Base-by-base conservation (phyloP, 768 basidiomycete species). In the Megacollybia marginata region DNA sequence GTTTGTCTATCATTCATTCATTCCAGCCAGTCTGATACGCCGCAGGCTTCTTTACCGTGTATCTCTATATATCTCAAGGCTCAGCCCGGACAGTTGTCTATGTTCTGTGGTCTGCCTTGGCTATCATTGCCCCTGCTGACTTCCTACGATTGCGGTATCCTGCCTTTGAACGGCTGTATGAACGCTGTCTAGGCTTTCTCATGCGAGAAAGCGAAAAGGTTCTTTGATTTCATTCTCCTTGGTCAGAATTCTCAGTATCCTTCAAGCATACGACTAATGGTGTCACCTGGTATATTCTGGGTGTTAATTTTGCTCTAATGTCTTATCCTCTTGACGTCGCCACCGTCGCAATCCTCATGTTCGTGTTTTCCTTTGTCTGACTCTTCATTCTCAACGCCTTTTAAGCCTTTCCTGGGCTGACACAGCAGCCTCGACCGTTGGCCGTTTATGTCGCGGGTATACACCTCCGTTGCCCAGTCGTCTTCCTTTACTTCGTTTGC, bases 401-500 rank as follows among this genome's bases (percentile, higher is more conserved):
- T 34, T 42, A 58, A 95, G 92, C 53, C 81, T 96, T 44, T 92
- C 92, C 32, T 96, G 93, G 93, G 92, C 91, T 0, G 93, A 96
- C 65, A 95, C 93, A 1, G 83, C 92, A 15, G 93, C 93, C 5
- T 95, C 93, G 9, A 94, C 90, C 11, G 71, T 95, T 55, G 93
- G 93, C 42, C 82, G 93, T n/a, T 70, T 91, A 33, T 91, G 79
- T 63, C 90, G 91, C 36, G 69, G 71, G n/a, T 66, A 69, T 43
- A 90, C 91, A 0, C 77, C 80, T 0, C 75, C 68, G 5, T 76
- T 87, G 4, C 85, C 85, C 2, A 62, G 69, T 44, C 57, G 28
- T 52, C 6, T 48, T 44, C 38, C 53, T 42, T 67, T 64, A 38
- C 64, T 76, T n/a, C 67, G 71, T 2, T 69, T 92, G 38, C 88